Conservation (phyloP, 441 rosid genomes). For the Gossypium davidsonii region DNA sequence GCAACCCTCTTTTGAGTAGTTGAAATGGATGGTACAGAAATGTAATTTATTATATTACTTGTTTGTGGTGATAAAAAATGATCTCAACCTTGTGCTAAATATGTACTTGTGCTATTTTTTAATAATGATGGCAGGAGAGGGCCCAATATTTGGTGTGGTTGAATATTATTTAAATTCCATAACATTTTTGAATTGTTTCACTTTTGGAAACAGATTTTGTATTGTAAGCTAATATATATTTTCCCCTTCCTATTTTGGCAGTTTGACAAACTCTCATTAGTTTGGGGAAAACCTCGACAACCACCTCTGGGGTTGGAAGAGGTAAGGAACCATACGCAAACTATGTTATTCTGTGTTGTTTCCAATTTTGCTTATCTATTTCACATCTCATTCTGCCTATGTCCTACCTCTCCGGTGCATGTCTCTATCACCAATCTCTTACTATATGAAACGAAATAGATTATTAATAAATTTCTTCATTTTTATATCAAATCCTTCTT, state of each 20-base stretch:
- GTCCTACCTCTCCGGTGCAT: not conserved
- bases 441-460: not conserved
- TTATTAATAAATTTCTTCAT: not conserved
- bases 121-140: not conserved
- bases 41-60: not conserved
- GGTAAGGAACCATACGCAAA: conserved; percentile 35
- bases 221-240: conserved; percentile 1
- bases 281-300: conserved; percentile 96
- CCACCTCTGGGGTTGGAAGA: conserved; percentile 66
- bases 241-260: conserved; percentile 36
- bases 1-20: not conserved
- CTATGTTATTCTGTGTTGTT: not conserved
- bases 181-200: not conserved
- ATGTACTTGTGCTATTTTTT: conserved; percentile 3
- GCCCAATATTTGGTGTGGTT: not conserved
- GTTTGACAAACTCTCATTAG: conserved; percentile 71
- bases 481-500: not conserved
- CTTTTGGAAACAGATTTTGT: not conserved
- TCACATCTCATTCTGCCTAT: not conserved
- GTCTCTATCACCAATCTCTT: not conserved
- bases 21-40: not conserved
- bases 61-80: not conserved
- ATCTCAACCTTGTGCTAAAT: not conserved
- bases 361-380: not conserved
- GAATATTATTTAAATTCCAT: not conserved